Evolutionary conservation across 306 rosid genomes (phyloP).

Genomic region (Quercus berberidifolia): DNA sequence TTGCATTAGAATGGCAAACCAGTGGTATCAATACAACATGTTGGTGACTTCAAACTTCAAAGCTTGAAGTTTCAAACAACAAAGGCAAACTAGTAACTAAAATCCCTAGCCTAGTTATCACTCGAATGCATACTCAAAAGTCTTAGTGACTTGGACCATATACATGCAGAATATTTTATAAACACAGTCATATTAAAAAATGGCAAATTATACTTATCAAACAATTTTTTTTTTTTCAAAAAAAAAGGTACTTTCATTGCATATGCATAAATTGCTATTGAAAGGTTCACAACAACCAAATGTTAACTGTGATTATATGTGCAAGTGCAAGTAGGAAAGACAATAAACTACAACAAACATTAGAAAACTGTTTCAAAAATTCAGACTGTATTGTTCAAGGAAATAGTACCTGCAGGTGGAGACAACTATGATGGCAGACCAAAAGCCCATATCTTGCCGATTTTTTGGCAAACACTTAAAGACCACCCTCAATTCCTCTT

Average conservation of each 20-base stretch:
- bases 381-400: slow-evolving; percentile 3
- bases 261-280: too few relatives aligned
- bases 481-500: slow-evolving; percentile 70
- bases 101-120: not conserved
- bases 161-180: not conserved
- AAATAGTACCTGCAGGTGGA: slow-evolving; percentile 68
- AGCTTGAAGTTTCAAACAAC: not conserved
- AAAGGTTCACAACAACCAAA: too few relatives aligned
- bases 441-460: slow-evolving; percentile 73
- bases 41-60: not conserved
- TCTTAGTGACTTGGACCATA: not conserved
- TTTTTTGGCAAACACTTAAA: slow-evolving; percentile 73
- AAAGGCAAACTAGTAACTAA: not conserved
- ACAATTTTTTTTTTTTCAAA: too few relatives aligned
- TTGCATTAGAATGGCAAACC: not conserved
- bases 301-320: too few relatives aligned
- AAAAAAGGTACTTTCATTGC: too few relatives aligned
- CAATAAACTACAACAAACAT: not conserved
- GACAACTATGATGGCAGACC: slow-evolving; percentile 72
- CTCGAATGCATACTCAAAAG: not conserved
- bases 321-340: not conserved
- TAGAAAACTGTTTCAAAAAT: not conserved
- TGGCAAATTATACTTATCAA: too few relatives aligned
- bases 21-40: not conserved
- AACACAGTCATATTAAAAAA: too few relatives aligned